Evolutionary conservation across 805 yeast species (phyloP), one percentile per base, ranked within the genome.

Genomic region (Candida ipomoeae): DNA sequence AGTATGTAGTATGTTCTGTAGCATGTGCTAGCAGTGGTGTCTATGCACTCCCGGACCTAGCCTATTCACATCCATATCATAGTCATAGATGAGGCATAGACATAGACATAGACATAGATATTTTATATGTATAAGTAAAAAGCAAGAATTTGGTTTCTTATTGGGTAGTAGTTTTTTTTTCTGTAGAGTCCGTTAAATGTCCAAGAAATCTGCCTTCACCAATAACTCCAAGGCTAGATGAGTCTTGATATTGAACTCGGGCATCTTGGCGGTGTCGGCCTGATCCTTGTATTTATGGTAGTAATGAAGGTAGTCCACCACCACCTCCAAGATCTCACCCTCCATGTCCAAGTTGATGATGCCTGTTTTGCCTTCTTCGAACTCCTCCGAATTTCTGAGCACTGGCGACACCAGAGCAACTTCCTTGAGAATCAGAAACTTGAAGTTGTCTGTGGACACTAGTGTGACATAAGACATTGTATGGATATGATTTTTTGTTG

Each of bases 191-290:
- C 20, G 20, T 14, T 34, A 18, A 44, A 83, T 84, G 58, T 88
- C 92, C 59, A 89, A 69, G 64, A 81, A 92, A 64, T 94, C 99
- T 1, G 98, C 96, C 23, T 96, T 96, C 35, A 94, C 92, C 41
- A 94, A 68, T 57, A 92, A 70, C 63, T 94, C 98, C 54, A 92
- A 71, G 0, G 98, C 96, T 81, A 92, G 79, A 57, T 89, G 97
- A 0, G 97, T 91, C 1, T 98, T 97, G 2, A 94, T 82, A 35
- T 87, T 86, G 67, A 94, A 94, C 49, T 87, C 94, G 0, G 96
- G 96, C 6, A 87, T 80, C 45, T 80, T 84, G 3, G 79, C 81
- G 6, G 63, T 56, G 33, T 73, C 78, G 0, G 75, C 78, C 45
- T 64, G 68, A 45, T 80, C 82, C 54, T 76, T 80, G 63, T 87